Conservation (phyloP, 2,329 filamentous ascomycete species). For the Periconia sp. region DNA sequence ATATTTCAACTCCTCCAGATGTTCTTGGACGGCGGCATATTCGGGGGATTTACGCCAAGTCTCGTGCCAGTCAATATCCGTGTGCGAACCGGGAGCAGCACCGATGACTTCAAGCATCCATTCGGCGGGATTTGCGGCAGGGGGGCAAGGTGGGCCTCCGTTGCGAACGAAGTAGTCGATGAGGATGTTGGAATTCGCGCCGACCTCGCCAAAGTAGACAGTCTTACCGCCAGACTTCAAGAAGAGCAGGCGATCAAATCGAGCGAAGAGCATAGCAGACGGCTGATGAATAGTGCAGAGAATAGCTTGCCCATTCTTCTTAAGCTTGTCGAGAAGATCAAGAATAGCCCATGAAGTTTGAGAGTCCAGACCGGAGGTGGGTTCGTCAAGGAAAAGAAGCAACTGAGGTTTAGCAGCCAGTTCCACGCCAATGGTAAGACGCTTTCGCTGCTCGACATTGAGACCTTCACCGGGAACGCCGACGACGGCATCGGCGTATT, state of each 20-base stretch:
- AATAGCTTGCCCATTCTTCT: conserved; percentile 79
- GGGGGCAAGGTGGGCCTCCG: conserved; percentile 65
- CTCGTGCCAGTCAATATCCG: conserved; percentile 54
- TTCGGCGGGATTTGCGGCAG: conserved; percentile 76
- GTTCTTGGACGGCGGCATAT: conserved; percentile 46
- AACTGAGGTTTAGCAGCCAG: conserved; percentile 85
- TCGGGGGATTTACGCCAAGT: conserved; percentile 53
- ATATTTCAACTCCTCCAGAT: conserved; percentile 50
- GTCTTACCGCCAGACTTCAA: conserved; percentile 74
- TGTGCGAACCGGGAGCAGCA: conserved; percentile 52
- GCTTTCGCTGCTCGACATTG: conserved; percentile 67
- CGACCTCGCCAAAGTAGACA: conserved; percentile 81
- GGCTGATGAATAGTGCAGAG: conserved; percentile 98
- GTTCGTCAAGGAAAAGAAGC: conserved; percentile 90
- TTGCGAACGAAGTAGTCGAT: conserved; percentile 76
- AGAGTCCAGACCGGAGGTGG: conserved; percentile 89
- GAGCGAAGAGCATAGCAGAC: conserved; percentile 92
- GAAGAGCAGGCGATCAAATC: conserved; percentile 81
- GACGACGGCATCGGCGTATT: conserved; percentile 86
- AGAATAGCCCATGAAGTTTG: conserved; percentile 94
- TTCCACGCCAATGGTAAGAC: conserved; percentile 94
- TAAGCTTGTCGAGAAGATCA: conserved; percentile 84
- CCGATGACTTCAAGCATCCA: conserved; percentile 69
- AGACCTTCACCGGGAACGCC: conserved; percentile 85
- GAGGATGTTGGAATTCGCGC: conserved; percentile 67